These are phyloP conservation scores for Arthrinium puccinioides DNA, from an alignment of 2,329 filamentous ascomycete species.

Conservation along the genomic window DNA sequence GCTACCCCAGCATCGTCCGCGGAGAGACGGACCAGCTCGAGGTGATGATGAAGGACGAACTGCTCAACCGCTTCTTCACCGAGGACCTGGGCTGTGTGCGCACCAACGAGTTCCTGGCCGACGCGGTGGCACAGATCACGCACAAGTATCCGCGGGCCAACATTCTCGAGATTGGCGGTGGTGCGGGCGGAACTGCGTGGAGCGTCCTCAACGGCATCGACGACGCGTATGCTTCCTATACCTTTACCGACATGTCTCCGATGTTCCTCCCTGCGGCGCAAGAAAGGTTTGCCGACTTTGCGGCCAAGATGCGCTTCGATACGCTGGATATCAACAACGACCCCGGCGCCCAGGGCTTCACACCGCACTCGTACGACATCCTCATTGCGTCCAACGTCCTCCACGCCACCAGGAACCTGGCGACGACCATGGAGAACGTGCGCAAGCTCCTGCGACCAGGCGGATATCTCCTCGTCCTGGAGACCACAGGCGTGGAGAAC, in stretches of 20 bases:
- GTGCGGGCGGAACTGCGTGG: constrained; percentile 31
- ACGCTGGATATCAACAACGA: constrained; percentile 22
- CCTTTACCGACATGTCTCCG: constrained; percentile 34
- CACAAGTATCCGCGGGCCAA: constrained; percentile 21
- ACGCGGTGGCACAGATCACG: constrained; percentile 24
- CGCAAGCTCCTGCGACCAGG: neutral
- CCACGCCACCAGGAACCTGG: constrained; percentile 13
- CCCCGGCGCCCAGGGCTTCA: constrained; percentile 21
- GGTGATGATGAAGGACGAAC: constrained; percentile 3
- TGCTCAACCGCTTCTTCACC: constrained; percentile 18
- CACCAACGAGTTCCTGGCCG: constrained; percentile 12
- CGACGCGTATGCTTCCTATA: constrained; percentile 27
- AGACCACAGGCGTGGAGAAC: neutral
- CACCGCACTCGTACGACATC: constrained; percentile 20
- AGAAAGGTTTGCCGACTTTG: constrained; percentile 5
- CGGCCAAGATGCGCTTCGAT: constrained; percentile 22
- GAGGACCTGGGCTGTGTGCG: constrained; percentile 22
- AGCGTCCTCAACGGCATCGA: constrained; percentile 23
- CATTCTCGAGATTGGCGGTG: constrained; percentile 31
- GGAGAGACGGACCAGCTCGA: constrained; percentile 23
- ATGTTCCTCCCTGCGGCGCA: constrained; percentile 28
- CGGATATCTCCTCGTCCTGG: neutral
- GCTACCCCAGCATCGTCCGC: constrained; percentile 19
- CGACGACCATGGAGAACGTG: neutral
- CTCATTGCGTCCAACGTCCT: constrained; percentile 25